A percentile compares a stretch with the other conserved stretches of the same genome.
phyloP scores from a whole-genome alignment of 805 yeast genomes.

The Metschnikowia colocasiae region DNA sequence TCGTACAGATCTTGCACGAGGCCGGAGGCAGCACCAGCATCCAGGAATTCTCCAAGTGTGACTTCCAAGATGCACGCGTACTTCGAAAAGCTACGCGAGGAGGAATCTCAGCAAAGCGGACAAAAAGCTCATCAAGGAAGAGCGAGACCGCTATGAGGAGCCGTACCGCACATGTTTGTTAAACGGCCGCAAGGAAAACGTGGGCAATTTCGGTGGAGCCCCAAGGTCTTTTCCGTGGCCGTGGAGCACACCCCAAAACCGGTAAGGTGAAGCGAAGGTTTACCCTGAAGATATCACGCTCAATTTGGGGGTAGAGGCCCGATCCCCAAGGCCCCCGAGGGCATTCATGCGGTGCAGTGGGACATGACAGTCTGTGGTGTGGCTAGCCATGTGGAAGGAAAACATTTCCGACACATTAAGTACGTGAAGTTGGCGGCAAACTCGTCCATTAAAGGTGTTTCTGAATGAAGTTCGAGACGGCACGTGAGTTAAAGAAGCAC shows the following conservation, averaged over 20 bases:
- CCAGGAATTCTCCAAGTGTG: slow-evolving; percentile 62
- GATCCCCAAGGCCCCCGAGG: slow-evolving; percentile 80
- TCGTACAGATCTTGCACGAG: slow-evolving; percentile 62
- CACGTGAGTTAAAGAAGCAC: slow-evolving; percentile 74
- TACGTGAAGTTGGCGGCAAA: slow-evolving; percentile 90
- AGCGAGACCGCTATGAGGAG: slow-evolving; percentile 73
- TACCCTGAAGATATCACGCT: slow-evolving; percentile 84
- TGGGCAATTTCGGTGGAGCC: slow-evolving; percentile 95
- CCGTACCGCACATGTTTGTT: slow-evolving; percentile 74
- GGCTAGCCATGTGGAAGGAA: slow-evolving; percentile 98
- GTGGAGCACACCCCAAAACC: slow-evolving; percentile 96
- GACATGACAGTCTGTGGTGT: slow-evolving; percentile 84
- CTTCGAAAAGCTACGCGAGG: slow-evolving; percentile 66
- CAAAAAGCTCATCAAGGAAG: slow-evolving; percentile 67
- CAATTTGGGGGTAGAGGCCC: slow-evolving; percentile 71
- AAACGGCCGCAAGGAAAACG: slow-evolving; percentile 86
- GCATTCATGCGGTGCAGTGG: slow-evolving; percentile 90
- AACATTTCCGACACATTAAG: slow-evolving; percentile 80
- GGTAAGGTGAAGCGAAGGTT: slow-evolving; percentile 88
- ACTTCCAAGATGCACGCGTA: slow-evolving; percentile 74
- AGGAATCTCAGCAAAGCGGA: slow-evolving; percentile 62
- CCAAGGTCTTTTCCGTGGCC: slow-evolving; percentile 92
- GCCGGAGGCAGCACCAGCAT: slow-evolving; percentile 49
- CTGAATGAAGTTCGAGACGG: slow-evolving; percentile 95
- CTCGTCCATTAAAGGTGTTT: slow-evolving; percentile 85